phyloP scores from a whole-genome alignment of 2,329 filamentous ascomycete species.

The Bipolaris victoriae region DNA sequence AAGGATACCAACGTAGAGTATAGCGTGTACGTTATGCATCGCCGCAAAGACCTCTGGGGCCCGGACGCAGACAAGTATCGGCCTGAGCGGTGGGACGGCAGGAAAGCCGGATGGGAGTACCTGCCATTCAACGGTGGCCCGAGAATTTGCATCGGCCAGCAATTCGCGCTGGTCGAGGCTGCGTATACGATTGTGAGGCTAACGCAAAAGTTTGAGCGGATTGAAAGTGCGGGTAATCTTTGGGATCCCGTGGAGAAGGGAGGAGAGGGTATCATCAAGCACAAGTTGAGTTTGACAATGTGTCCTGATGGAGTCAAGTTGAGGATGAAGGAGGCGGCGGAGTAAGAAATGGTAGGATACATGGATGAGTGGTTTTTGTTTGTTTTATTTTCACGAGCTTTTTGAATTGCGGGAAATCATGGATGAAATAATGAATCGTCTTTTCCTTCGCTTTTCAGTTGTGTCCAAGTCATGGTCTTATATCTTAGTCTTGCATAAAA shows the following conservation, averaged over 20 bases:
- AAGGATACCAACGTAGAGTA: conserved; percentile 40
- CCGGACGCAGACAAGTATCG: conserved; percentile 45
- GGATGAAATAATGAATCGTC: background rate
- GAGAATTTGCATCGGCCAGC: conserved; percentile 42
- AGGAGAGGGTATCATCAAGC: conserved; percentile 31
- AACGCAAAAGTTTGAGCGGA: conserved; percentile 37
- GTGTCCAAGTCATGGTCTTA: background rate
- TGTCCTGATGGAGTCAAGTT: conserved; percentile 42
- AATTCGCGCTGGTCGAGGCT: conserved; percentile 43
- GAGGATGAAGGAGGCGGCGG: conserved; percentile 39
- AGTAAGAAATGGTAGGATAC: conserved; percentile 6
- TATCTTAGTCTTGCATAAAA: background rate
- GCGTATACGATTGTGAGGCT: conserved; percentile 37
- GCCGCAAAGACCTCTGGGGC: conserved; percentile 47
- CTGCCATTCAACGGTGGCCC: conserved; percentile 45
- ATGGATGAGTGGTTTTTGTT: background rate
- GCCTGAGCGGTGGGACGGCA: conserved; percentile 47
- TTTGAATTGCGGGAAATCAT: too few relatives aligned
- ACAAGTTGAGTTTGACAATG: conserved; percentile 32
- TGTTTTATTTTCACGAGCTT: background rate
- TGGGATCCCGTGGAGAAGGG: conserved; percentile 37
- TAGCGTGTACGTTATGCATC: conserved; percentile 42
- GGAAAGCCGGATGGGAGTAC: conserved; percentile 39
- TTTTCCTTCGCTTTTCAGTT: background rate
- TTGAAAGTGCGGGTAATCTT: conserved; percentile 33